phyloP scores from a whole-genome alignment of 495 filamentous ascomycete genomes.

The Xanthoparmelia taractica region DNA sequence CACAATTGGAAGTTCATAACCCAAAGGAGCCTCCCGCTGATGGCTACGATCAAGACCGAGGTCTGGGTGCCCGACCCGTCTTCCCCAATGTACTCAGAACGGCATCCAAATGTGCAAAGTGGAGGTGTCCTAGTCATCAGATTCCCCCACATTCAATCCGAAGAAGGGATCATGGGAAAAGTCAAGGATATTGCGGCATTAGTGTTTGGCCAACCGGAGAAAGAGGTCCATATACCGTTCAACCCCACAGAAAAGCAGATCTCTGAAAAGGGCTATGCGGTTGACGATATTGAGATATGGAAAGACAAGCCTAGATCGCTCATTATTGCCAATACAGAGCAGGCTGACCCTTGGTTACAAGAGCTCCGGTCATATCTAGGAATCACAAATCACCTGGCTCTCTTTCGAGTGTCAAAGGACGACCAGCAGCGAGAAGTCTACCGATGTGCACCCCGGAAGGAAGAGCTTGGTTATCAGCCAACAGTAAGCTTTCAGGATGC shows the following conservation, averaged over 20 bases:
- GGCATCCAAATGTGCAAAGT: slow-evolving; percentile 43
- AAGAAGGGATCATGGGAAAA: slow-evolving; percentile 16
- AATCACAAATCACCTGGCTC: slow-evolving; percentile 53
- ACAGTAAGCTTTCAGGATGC: slow-evolving; percentile 78
- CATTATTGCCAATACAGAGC: slow-evolving; percentile 39
- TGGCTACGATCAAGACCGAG: slow-evolving; percentile 68
- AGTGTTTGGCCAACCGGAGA: slow-evolving; percentile 23
- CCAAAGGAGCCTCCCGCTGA: slow-evolving; percentile 60
- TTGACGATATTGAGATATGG: slow-evolving; percentile 68
- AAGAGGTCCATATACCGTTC: slow-evolving; percentile 56
- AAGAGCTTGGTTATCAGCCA: slow-evolving; percentile 65
- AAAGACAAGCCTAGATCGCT: slow-evolving; percentile 60
- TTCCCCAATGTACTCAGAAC: slow-evolving; percentile 36
- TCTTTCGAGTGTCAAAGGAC: slow-evolving; percentile 63
- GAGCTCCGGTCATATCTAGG: slow-evolving; percentile 53
- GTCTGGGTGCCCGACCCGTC: slow-evolving; percentile 69
- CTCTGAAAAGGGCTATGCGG: slow-evolving; percentile 47
- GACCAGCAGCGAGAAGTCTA: slow-evolving; percentile 56
- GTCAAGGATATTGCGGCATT: background rate
- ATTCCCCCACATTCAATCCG: slow-evolving; percentile 34
- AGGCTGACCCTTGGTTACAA: slow-evolving; percentile 33
- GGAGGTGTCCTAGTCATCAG: slow-evolving; percentile 49
- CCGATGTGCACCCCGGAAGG: slow-evolving; percentile 64
- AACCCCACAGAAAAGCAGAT: slow-evolving; percentile 48
- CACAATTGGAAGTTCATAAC: slow-evolving; percentile 74